A percentile compares a stretch with the other conserved stretches of the same genome.
These are phyloP conservation scores for Punica granatum DNA, from an alignment of 345 rosid genomes.

Conservation along the genomic window DNA sequence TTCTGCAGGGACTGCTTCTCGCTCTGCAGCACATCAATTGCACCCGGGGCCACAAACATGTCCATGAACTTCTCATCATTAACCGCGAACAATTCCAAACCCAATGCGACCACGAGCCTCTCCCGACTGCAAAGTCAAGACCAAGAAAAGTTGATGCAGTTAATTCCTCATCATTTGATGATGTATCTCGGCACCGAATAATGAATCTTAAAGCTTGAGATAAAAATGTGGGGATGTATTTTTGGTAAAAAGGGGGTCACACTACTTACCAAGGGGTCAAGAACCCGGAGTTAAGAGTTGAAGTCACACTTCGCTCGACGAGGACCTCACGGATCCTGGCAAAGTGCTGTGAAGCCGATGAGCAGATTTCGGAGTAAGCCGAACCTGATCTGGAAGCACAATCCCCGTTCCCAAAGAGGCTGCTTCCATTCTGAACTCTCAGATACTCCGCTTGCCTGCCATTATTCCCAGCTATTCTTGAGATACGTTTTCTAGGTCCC, in stretches of 20 bases:
- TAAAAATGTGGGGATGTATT: neutral
- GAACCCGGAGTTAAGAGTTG: slow-evolving; percentile 87
- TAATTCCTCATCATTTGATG: neutral
- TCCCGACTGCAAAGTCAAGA: slow-evolving; percentile 47
- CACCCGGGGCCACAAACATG: slow-evolving; percentile 91
- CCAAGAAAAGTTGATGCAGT: neutral
- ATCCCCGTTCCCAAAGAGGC: slow-evolving; percentile 54
- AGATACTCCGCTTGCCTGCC: slow-evolving; percentile 42
- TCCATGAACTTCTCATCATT: slow-evolving; percentile 91
- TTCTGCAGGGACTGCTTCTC: slow-evolving; percentile 75
- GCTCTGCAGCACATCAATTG: slow-evolving; percentile 60
- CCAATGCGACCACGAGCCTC: slow-evolving; percentile 69
- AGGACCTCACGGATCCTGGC: slow-evolving; percentile 90
- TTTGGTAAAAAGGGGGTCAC: neutral
- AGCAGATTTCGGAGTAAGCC: slow-evolving; percentile 79
- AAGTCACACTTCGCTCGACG: slow-evolving; percentile 81
- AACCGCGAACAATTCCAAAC: slow-evolving; percentile 80
- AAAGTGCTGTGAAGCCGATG: slow-evolving; percentile 84
- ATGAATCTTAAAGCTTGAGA: neutral
- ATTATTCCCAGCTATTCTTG: slow-evolving; percentile 52
- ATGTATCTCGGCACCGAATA: neutral
- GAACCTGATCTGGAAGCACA: slow-evolving; percentile 48
- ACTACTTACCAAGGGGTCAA: slow-evolving; percentile 82
- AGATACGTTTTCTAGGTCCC: slow-evolving; percentile 66
- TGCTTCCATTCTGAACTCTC: slow-evolving; percentile 52